Percentiles rank a stretch among this genome's conserved stretches.
Evolutionary conservation across 1,139 yeast genomes (phyloP).

Genomic region (Pichia sp.): DNA sequence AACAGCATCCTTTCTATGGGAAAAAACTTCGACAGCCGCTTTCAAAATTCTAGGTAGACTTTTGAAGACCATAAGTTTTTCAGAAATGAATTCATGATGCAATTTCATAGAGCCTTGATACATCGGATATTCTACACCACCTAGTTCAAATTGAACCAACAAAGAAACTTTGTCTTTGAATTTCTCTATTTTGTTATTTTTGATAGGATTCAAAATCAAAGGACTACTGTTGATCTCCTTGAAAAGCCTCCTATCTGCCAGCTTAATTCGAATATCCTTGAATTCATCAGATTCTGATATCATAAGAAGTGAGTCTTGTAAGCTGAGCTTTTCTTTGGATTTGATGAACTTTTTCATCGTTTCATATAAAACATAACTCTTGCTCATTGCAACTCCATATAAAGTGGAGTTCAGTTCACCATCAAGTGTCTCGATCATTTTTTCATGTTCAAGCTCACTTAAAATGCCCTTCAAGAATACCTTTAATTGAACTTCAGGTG

Average conservation of each 20-base stretch:
- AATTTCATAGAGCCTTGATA: slow-evolving; percentile 38
- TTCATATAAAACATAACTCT: slow-evolving; percentile 41
- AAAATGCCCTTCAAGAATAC: slow-evolving; percentile 34
- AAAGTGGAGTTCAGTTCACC: slow-evolving; percentile 32
- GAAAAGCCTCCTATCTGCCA: slow-evolving; percentile 42
- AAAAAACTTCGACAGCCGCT: slow-evolving; percentile 42
- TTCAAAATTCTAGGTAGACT: slow-evolving; percentile 39
- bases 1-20: slow-evolving; percentile 37
- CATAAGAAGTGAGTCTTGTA: slow-evolving; percentile 31
- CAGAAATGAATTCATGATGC: slow-evolving; percentile 39
- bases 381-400: slow-evolving; percentile 44
- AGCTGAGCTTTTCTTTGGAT: slow-evolving; percentile 15
- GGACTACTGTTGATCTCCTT: slow-evolving; percentile 40
- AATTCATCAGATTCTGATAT: slow-evolving; percentile 40
- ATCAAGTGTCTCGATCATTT: slow-evolving; percentile 28
- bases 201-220: slow-evolving; percentile 34
- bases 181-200: slow-evolving; percentile 26
- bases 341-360: slow-evolving; percentile 38
- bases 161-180: slow-evolving; percentile 36
- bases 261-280: slow-evolving; percentile 36
- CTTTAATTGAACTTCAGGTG: slow-evolving; percentile 22
- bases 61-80: slow-evolving; percentile 38
- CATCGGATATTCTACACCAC: slow-evolving; percentile 43
- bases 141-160: slow-evolving; percentile 44
- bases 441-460: slow-evolving; percentile 29